A percentile compares a stretch with the other conserved stretches of the same genome.
Conservation (phyloP, 2,329 filamentous ascomycete genomes). For the Fusarium albidum region DNA sequence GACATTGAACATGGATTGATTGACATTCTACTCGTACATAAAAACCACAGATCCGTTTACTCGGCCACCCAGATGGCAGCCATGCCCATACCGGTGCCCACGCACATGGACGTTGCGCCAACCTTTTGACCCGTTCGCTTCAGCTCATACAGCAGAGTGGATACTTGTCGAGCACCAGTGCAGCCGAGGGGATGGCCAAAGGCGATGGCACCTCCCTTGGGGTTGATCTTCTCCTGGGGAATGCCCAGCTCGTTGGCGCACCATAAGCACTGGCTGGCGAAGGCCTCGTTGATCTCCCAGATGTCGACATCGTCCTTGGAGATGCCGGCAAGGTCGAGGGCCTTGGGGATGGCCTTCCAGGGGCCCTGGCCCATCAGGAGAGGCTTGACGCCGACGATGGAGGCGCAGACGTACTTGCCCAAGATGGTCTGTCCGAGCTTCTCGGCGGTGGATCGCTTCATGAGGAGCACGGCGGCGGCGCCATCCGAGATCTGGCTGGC, state of each 20-base stretch:
- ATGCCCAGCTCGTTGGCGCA: slow-evolving; percentile 89
- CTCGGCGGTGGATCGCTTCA: slow-evolving; percentile 93
- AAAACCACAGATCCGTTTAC: slow-evolving; percentile 55
- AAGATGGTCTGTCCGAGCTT: slow-evolving; percentile 86
- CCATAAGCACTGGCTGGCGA: slow-evolving; percentile 94
- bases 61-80: slow-evolving; percentile 95
- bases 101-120: slow-evolving; percentile 94
- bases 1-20: slow-evolving; percentile 23
- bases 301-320: slow-evolving; percentile 92
- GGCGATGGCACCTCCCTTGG: slow-evolving; percentile 95
- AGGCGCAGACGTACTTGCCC: slow-evolving; percentile 89
- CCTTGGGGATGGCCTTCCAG: slow-evolving; percentile 94
- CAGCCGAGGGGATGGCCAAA: slow-evolving; percentile 96
- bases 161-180: slow-evolving; percentile 93
- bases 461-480: slow-evolving; percentile 91
- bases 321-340: slow-evolving; percentile 86
- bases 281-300: slow-evolving; percentile 99
- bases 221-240: slow-evolving; percentile 89
- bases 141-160: slow-evolving; percentile 89
- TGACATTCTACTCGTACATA: slow-evolving; percentile 40
- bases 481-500: slow-evolving; percentile 96
- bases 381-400: slow-evolving; percentile 87
- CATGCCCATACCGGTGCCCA: slow-evolving; percentile 98
- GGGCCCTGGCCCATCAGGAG: slow-evolving; percentile 96
- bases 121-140: slow-evolving; percentile 84